Percentiles rank a stretch among this genome's conserved stretches.
Conservation (phyloP, 768 basidiomycete species). For the Tricholoma hemisulphureum region DNA sequence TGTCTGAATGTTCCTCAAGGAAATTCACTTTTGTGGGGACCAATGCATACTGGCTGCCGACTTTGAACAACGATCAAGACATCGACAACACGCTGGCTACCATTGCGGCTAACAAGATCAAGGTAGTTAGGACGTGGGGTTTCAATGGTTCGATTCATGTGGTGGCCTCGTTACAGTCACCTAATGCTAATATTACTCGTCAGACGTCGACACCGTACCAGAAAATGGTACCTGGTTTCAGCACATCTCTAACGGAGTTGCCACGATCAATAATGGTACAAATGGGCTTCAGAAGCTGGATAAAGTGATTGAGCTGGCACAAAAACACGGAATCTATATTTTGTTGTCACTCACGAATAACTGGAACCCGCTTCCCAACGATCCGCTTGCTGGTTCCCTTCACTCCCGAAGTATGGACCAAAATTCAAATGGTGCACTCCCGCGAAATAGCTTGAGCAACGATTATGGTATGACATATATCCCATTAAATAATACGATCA, state of each 20-base stretch:
- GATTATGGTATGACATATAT: constrained; percentile 56
- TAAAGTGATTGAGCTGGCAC: constrained; percentile 40
- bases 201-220: constrained; percentile 40
- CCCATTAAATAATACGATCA: not conserved
- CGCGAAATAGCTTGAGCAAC: constrained; percentile 55
- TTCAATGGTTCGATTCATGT: constrained; percentile 53
- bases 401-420: not conserved
- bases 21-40: constrained; percentile 42
- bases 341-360: constrained; percentile 46
- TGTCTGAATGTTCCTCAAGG: constrained; percentile 14
- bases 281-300: constrained; percentile 49
- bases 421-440: constrained; percentile 39
- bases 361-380: constrained; percentile 37
- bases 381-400: not conserved
- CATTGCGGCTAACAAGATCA: constrained; percentile 55
- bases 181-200: not conserved
- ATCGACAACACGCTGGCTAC: constrained; percentile 56
- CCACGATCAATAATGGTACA: constrained; percentile 42
- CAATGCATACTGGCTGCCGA: constrained; percentile 65
- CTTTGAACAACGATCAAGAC: constrained; percentile 52
- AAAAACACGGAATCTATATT: constrained; percentile 39
- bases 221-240: constrained; percentile 42
- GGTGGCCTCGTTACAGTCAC: not conserved
- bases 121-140: constrained; percentile 66
- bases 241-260: constrained; percentile 36